These are phyloP conservation scores for Aegilops sharonensis DNA, from an alignment of 176 grass and related monocot species.

Conservation along the genomic window DNA sequence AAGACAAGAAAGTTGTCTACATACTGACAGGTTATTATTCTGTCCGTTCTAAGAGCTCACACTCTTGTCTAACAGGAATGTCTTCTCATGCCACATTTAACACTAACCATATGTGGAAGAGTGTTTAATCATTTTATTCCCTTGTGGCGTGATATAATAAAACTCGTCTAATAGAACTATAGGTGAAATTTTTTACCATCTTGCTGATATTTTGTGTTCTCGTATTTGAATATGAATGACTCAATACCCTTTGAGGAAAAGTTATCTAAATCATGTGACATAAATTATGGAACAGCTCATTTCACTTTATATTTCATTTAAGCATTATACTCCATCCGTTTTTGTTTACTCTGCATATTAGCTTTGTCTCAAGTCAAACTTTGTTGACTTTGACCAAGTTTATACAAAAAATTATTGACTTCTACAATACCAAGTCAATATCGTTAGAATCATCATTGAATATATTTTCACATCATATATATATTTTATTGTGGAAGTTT, in stretches of 20 bases:
- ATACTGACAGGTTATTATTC: constrained; percentile 72
- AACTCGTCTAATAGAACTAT: background rate
- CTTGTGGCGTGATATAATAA: background rate
- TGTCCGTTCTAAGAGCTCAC: background rate
- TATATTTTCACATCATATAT: too few species aligned
- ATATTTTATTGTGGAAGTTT: too few species aligned
- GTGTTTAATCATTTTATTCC: background rate
- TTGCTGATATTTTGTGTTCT: constrained; percentile 8
- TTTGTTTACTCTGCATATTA: too few species aligned
- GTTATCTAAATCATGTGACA: constrained; percentile 14
- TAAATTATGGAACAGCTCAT: background rate
- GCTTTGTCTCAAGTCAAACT: too few species aligned
- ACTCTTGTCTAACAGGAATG: background rate
- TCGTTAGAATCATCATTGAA: too few species aligned
- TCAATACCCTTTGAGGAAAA: background rate
- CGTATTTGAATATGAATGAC: constrained; percentile 5
- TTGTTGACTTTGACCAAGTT: too few species aligned
- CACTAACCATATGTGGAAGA: background rate
- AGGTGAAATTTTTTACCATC: constrained; percentile 1
- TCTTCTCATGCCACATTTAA: background rate
- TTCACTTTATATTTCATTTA: constrained; percentile 11
- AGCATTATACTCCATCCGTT: background rate
- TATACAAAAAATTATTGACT: too few species aligned
- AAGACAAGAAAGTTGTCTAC: constrained; percentile 77
- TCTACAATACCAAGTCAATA: too few species aligned